phyloP scores from a whole-genome alignment of 1,139 yeast genomes.

The Geotrichum europaeum region DNA sequence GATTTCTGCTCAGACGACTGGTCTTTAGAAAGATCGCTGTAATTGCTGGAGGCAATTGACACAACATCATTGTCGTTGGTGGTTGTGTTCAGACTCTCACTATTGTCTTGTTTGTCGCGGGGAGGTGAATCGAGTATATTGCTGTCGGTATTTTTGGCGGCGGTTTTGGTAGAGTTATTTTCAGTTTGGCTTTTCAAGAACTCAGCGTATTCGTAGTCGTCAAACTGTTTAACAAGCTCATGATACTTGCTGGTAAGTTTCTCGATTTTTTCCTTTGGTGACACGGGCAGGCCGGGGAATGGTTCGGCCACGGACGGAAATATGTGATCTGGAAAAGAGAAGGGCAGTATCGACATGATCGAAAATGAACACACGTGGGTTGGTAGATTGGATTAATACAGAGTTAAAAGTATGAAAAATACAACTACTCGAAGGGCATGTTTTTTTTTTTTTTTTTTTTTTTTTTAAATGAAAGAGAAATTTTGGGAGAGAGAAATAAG shows the following conservation, averaged over 20 bases:
- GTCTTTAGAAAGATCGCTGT: neutral
- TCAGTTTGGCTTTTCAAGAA: neutral
- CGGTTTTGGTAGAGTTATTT: neutral
- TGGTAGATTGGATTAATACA: neutral
- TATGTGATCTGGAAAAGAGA: constrained; percentile 30
- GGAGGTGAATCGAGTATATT: neutral
- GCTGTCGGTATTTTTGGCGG: neutral
- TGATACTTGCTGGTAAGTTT: constrained; percentile 24
- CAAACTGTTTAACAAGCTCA: constrained; percentile 19
- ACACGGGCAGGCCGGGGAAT: constrained; percentile 28
- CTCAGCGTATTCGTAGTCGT: constrained; percentile 3
- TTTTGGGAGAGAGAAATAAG: neutral
- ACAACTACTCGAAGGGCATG: neutral
- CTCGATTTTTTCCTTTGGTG: constrained; percentile 26
- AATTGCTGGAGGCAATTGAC: neutral
- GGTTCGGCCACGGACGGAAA: constrained; percentile 29
- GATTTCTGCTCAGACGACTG: neutral
- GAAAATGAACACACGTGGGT: neutral
- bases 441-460: neutral
- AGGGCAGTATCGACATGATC: constrained; percentile 9
- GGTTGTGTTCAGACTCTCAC: neutral
- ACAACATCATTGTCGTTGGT: constrained; percentile 3
- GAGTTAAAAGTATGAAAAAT: neutral
- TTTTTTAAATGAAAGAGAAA: neutral
- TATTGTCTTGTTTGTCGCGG: constrained; percentile 8